Evolutionary conservation across 2,329 filamentous ascomycete genomes (phyloP).

Genomic region (Diaporthe sp.): DNA sequence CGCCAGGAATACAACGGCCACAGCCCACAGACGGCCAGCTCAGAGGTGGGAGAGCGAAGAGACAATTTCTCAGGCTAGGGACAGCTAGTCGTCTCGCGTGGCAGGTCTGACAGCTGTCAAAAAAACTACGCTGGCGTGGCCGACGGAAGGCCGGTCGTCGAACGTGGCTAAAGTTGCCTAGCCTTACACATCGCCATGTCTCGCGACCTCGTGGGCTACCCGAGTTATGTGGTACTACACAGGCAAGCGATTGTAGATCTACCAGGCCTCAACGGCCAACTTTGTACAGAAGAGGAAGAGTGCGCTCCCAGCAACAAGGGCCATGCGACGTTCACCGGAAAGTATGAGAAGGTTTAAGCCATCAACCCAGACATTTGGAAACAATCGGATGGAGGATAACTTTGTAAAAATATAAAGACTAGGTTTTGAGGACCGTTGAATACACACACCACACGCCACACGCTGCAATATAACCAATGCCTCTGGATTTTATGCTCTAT

Average conservation of each 20-base stretch:
- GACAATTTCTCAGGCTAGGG: neutral
- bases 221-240: neutral
- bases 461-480: neutral
- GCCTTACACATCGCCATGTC: neutral
- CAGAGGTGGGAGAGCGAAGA: neutral
- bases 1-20: slow-evolving; percentile 7
- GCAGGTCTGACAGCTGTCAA: slow-evolving; percentile 8
- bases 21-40: neutral
- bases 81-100: neutral
- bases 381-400: neutral
- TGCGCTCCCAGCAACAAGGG: slow-evolving; percentile 2
- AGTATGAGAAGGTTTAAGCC: slow-evolving; percentile 12
- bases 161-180: slow-evolving; percentile 1
- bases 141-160: neutral
- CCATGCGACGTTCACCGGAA: neutral
- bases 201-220: neutral
- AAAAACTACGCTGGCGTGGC: neutral
- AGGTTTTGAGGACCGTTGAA: neutral
- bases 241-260: slow-evolving; percentile 6
- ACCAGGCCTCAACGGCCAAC: neutral
- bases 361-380: neutral
- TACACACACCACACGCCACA: neutral
- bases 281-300: slow-evolving; percentile 16
- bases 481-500: neutral
- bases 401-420: neutral